A percentile compares a stretch with the other conserved stretches of the same genome.
These are phyloP conservation scores for Microthyrium microscopicum DNA, from an alignment of 2,329 filamentous ascomycete species.

Conservation along the genomic window DNA sequence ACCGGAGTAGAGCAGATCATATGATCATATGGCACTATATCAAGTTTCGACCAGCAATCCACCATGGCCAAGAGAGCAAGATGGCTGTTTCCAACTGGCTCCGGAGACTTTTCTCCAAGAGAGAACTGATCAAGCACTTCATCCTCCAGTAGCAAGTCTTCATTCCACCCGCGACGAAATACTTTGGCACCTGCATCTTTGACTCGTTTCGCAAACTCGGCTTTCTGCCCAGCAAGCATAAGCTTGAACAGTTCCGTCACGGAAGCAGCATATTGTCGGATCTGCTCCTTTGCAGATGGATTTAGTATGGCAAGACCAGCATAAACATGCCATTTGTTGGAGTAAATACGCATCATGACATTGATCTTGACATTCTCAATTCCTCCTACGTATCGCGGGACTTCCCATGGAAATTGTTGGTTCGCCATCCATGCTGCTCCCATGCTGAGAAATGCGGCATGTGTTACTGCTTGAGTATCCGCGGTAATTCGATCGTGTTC, in stretches of 20 bases:
- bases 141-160: slow-evolving; percentile 57
- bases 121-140: slow-evolving; percentile 80
- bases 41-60: slow-evolving; percentile 90
- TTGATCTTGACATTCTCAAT: slow-evolving; percentile 99
- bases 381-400: slow-evolving; percentile 85
- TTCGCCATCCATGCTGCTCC: slow-evolving; percentile 95
- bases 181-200: slow-evolving; percentile 64
- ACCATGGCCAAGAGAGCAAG: slow-evolving; percentile 89
- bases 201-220: slow-evolving; percentile 59
- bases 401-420: slow-evolving; percentile 91
- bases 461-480: slow-evolving; percentile 94
- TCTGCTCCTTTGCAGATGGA: slow-evolving; percentile 79
- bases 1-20: slow-evolving; percentile 97
- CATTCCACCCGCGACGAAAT: slow-evolving; percentile 40
- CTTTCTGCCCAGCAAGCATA: slow-evolving; percentile 72
- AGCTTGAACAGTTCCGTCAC: slow-evolving; percentile 93
- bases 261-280: slow-evolving; percentile 79
- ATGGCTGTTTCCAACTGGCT: slow-evolving; percentile 76
- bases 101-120: slow-evolving; percentile 50
- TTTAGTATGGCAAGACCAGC: slow-evolving; percentile 94
- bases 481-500: slow-evolving; percentile 95
- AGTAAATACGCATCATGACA: slow-evolving; percentile 90
- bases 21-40: slow-evolving; percentile 93
- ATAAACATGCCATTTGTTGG: slow-evolving; percentile 99
- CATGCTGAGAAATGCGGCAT: slow-evolving; percentile 94